These are phyloP conservation scores for Talaromyces wortmannii DNA, from an alignment of 495 filamentous ascomycete genomes.

Conservation along the genomic window DNA sequence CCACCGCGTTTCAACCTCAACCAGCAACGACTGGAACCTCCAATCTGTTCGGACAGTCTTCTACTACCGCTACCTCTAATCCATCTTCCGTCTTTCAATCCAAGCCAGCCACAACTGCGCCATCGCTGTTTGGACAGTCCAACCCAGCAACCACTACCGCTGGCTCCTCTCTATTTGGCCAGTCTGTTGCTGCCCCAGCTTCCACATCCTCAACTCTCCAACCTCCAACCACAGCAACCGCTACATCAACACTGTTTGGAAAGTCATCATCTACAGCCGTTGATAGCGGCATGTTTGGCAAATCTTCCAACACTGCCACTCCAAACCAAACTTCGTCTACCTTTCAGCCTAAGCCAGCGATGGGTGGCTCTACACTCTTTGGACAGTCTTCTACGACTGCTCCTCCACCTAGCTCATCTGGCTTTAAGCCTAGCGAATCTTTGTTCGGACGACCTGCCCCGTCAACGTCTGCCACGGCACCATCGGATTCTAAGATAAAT, in stretches of 20 bases:
- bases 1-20: background rate
- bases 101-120: conserved; percentile 10
- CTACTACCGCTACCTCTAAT: conserved; percentile 7
- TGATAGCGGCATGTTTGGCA: conserved; percentile 2
- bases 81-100: conserved; percentile 9
- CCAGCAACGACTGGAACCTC: conserved; percentile 3
- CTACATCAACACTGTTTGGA: background rate
- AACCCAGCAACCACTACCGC: conserved; percentile 4
- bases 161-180: conserved; percentile 14
- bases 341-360: background rate
- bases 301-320: conserved; percentile 7
- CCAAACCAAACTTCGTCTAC: background rate
- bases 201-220: conserved; percentile 8
- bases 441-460: background rate
- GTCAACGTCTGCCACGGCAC: no score
- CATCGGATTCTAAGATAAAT: no score
- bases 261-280: background rate
- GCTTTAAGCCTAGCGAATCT: background rate
- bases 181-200: conserved; percentile 9
- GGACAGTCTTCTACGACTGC: conserved; percentile 14
- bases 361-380: conserved; percentile 11
- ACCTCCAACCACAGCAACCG: background rate
- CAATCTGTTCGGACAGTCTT: conserved; percentile 11
- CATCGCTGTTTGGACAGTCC: conserved; percentile 17
- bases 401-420: conserved; percentile 5